Conservation (phyloP, 2,329 filamentous ascomycete species). For the Furcasterigmium sp. region DNA sequence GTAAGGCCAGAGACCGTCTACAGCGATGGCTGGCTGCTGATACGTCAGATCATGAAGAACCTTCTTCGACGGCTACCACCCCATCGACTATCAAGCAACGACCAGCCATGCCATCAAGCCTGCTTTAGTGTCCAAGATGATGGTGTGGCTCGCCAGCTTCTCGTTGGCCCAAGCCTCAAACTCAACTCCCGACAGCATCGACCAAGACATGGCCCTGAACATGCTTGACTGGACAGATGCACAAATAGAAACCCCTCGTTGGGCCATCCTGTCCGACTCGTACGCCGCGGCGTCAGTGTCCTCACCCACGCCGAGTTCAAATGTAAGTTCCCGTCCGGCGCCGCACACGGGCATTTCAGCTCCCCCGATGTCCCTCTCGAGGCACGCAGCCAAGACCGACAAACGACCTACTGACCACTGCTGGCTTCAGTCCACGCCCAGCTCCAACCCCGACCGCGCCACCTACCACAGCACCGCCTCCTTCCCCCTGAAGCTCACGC, state of each 20-base stretch:
- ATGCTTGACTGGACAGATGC: slow-evolving; percentile 14
- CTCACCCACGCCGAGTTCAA: slow-evolving; percentile 8
- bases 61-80: slow-evolving; percentile 15
- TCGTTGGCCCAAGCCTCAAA: slow-evolving; percentile 9
- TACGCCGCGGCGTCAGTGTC: slow-evolving; percentile 14
- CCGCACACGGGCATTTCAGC: no score
- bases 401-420: no score
- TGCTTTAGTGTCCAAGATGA: slow-evolving; percentile 12
- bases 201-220: slow-evolving; percentile 11
- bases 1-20: background rate
- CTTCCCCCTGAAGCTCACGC: slow-evolving; percentile 11
- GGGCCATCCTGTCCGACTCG: slow-evolving; percentile 14
- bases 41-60: background rate
- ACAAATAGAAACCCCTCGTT: slow-evolving; percentile 14
- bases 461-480: slow-evolving; percentile 11
- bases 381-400: no score
- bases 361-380: no score
- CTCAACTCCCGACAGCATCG: slow-evolving; percentile 9
- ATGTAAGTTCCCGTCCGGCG: slow-evolving; percentile 6
- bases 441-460: background rate
- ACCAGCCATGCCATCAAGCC: slow-evolving; percentile 12
- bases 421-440: no score
- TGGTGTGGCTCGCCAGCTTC: slow-evolving; percentile 13
- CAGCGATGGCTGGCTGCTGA: background rate
- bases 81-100: slow-evolving; percentile 15